Percentiles rank a stretch among this genome's conserved stretches.
Conservation (phyloP, 176 grass and related monocot species). For the Stipa capillata region DNA sequence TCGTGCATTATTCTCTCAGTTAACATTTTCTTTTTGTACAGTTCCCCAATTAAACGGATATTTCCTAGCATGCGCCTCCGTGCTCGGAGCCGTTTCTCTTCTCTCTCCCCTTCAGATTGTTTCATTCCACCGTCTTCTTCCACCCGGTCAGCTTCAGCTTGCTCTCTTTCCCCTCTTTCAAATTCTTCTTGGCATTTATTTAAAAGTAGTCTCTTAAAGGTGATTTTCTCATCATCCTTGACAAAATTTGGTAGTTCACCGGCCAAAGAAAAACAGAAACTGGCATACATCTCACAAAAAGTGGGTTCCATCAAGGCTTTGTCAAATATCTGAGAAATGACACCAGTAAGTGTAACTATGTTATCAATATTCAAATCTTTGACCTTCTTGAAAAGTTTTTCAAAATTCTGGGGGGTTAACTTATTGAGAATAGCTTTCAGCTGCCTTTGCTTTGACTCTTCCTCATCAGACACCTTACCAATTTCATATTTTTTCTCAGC, state of each 20-base stretch:
- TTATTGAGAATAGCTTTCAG: conserved; percentile 85
- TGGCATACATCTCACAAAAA: conserved; percentile 91
- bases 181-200: conserved; percentile 94
- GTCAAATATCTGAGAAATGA: conserved; percentile 92
- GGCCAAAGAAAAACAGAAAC: conserved; percentile 64
- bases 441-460: conserved; percentile 72
- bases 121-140: conserved; percentile 58
- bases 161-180: conserved; percentile 72
- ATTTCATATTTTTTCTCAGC: conserved; percentile 79
- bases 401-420: conserved; percentile 83
- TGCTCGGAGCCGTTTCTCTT: conserved; percentile 51
- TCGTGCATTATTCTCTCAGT: conserved; percentile 93
- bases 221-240: conserved; percentile 69
- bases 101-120: conserved; percentile 51
- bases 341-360: conserved; percentile 46
- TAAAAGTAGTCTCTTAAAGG: conserved; percentile 69
- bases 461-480: conserved; percentile 60
- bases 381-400: conserved; percentile 70
- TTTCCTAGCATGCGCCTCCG: conserved; percentile 84
- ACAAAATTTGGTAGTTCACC: conserved; percentile 57
- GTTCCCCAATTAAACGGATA: conserved; percentile 79
- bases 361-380: conserved; percentile 73
- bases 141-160: conserved; percentile 54
- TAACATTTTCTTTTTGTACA: conserved; percentile 92
- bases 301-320: conserved; percentile 94